phyloP scores from a whole-genome alignment of 1,284 basidiomycete species.

The Microbotryum saponariae region DNA sequence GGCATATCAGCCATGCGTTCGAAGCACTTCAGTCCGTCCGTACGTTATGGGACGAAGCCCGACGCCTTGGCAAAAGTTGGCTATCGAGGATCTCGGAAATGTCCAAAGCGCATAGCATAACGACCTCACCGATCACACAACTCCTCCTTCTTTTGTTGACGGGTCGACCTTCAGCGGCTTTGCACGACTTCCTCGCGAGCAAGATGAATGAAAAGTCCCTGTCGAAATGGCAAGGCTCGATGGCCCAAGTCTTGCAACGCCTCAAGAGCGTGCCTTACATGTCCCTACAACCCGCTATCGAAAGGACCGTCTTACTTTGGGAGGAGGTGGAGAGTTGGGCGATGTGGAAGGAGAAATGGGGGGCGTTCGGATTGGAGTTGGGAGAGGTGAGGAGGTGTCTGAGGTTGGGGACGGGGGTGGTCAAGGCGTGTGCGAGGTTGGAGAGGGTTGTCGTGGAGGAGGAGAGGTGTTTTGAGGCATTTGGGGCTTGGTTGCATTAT shows the following conservation, averaged over 20 bases:
- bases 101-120: conserved; percentile 15
- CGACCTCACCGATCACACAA: conserved; percentile 9
- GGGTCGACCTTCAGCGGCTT: conserved; percentile 13
- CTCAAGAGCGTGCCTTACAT: conserved; percentile 8
- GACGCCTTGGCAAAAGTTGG: conserved; percentile 29
- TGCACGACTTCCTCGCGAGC: conserved; percentile 26
- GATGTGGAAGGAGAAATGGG: conserved; percentile 12
- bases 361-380: conserved; percentile 1
- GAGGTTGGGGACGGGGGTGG: neutral
- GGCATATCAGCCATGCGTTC: conserved; percentile 15
- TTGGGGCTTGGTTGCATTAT: conserved; percentile 21
- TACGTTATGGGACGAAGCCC: conserved; percentile 23
- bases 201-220: conserved; percentile 30
- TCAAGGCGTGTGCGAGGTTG: neutral
- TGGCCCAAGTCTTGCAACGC: conserved; percentile 8
- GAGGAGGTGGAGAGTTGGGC: conserved; percentile 19
- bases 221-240: conserved; percentile 26
- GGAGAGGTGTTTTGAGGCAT: conserved; percentile 22
- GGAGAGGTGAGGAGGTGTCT: neutral
- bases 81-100: conserved; percentile 17
- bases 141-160: conserved; percentile 21
- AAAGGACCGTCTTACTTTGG: conserved; percentile 11
- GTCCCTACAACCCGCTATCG: conserved; percentile 12
- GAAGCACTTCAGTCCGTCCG: conserved; percentile 22
- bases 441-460: conserved; percentile 23